Evolutionary conservation across 169 alveolate species (phyloP).

Genomic region (Cryptosporidium sp.): DNA sequence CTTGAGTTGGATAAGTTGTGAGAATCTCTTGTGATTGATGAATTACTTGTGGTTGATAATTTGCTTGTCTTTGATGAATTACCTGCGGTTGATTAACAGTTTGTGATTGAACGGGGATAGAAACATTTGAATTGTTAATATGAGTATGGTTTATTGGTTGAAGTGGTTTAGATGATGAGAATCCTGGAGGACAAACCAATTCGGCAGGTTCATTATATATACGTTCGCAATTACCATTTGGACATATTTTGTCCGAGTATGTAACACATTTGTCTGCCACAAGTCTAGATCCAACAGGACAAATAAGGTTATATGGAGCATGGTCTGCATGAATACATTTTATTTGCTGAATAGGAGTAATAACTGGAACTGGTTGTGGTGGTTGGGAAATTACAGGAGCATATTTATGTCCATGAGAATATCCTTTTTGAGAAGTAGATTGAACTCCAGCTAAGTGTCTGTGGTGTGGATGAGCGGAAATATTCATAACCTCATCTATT

Average conservation of each 20-base stretch:
- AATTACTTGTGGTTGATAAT: slow-evolving; percentile 11
- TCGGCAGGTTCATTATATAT: slow-evolving; percentile 70
- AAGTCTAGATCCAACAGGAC: slow-evolving; percentile 73
- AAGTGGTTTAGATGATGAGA: slow-evolving; percentile 58
- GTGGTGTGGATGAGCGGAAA: slow-evolving; percentile 10
- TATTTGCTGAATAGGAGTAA: slow-evolving; percentile 41
- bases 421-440: slow-evolving; percentile 49
- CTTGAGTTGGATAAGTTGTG: slow-evolving; percentile 8
- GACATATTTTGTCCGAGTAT: slow-evolving; percentile 69
- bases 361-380: slow-evolving; percentile 26
- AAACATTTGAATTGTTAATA: background rate
- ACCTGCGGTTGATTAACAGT: slow-evolving; percentile 17
- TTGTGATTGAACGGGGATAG: background rate
- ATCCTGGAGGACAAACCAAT: slow-evolving; percentile 75
- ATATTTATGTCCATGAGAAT: slow-evolving; percentile 33
- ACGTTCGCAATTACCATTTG: slow-evolving; percentile 74
- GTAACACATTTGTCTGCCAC: slow-evolving; percentile 72
- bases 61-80: slow-evolving; percentile 26
- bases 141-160: background rate
- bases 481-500: slow-evolving; percentile 25
- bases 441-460: slow-evolving; percentile 64
- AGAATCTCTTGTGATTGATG: slow-evolving; percentile 9
- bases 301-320: slow-evolving; percentile 61
- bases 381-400: slow-evolving; percentile 8
- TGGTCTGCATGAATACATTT: slow-evolving; percentile 74